Evolutionary conservation across 2,329 filamentous ascomycete species (phyloP).

Genomic region (Apiospora hydei): DNA sequence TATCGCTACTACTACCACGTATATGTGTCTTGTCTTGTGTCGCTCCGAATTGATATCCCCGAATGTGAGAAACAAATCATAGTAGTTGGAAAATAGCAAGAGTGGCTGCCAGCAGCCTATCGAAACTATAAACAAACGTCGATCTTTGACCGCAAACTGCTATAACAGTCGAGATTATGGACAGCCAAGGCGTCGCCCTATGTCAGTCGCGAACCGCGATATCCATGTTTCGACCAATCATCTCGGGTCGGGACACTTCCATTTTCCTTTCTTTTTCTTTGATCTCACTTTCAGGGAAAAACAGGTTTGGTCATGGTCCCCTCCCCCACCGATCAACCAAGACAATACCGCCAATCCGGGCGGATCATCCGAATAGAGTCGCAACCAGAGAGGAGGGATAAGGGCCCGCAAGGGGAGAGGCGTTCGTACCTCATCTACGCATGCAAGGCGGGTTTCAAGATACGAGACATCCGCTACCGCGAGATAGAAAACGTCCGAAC

Average conservation of each 20-base stretch:
- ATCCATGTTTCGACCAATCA: not conserved
- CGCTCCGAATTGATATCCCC: not conserved
- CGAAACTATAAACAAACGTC: not conserved
- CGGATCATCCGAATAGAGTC: slow-evolving; percentile 4
- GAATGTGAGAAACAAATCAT: not conserved
- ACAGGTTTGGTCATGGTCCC: not conserved
- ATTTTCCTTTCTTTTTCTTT: not conserved
- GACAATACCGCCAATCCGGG: slow-evolving; percentile 16
- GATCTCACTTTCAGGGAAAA: not conserved
- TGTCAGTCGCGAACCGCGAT: not conserved
- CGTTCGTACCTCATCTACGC: not conserved
- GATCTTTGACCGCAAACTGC: not conserved
- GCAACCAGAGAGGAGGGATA: not conserved
- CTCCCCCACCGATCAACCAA: slow-evolving; percentile 12
- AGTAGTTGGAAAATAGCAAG: not conserved
- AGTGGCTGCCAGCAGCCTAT: not conserved
- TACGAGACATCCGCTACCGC: not conserved
- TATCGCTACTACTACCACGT: not conserved
- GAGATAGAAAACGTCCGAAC: slow-evolving; percentile 16
- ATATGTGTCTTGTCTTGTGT: not conserved
- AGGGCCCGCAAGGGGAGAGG: slow-evolving; percentile 3
- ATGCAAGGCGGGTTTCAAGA: not conserved
- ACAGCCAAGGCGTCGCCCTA: not conserved
- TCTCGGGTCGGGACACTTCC: not conserved
- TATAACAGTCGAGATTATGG: not conserved